phyloP scores from a whole-genome alignment of 2,329 filamentous ascomycete species.

The Alternaria sp. region DNA sequence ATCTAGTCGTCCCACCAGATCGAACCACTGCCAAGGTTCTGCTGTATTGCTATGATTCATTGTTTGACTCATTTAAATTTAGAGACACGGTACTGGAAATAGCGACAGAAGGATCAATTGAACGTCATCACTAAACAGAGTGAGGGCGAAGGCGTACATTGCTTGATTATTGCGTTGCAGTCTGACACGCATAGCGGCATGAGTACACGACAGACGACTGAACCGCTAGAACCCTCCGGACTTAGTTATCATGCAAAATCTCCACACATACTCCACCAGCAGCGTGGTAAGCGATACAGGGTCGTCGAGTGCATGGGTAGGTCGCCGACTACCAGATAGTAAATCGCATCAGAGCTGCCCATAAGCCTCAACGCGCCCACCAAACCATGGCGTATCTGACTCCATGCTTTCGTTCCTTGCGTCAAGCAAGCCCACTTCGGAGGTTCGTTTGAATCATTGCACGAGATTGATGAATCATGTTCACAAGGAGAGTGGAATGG shows the following conservation, averaged over 20 bases:
- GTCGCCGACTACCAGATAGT: not conserved
- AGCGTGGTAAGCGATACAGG: not conserved
- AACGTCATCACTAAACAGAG: no score
- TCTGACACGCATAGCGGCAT: not conserved
- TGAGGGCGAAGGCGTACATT: not conserved
- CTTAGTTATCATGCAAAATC: not conserved
- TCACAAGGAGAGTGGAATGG: not conserved
- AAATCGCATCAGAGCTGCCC: not conserved
- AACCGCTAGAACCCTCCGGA: not conserved
- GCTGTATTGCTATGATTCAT: not conserved
- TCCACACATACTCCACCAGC: not conserved
- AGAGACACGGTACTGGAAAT: no score
- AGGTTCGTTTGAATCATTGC: not conserved
- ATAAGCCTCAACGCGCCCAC: not conserved
- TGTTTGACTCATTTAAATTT: no score
- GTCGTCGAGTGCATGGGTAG: not conserved
- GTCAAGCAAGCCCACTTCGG: not conserved
- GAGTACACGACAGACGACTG: not conserved
- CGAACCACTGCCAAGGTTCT: not conserved
- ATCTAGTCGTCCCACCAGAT: not conserved
- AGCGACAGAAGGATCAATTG: no score
- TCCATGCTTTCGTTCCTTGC: not conserved
- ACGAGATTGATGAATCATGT: not conserved
- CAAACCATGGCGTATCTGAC: not conserved
- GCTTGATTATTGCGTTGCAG: not conserved